Evolutionary conservation across 768 basidiomycete genomes (phyloP).

Genomic region (Coprinopsis marcescibilis): DNA sequence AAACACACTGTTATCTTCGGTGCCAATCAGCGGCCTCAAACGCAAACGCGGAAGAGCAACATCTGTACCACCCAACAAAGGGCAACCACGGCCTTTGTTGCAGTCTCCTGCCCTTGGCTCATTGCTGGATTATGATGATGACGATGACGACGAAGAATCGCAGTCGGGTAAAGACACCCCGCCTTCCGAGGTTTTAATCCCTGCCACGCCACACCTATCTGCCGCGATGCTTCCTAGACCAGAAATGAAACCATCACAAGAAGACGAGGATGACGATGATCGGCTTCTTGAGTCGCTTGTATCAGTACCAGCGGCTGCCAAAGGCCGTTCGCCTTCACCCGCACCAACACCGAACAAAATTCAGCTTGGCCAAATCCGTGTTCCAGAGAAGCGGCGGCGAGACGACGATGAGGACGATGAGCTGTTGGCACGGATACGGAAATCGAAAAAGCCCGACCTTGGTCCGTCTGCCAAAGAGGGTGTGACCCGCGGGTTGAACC

Average conservation of each 20-base stretch:
- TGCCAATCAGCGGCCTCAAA: slow-evolving; percentile 38
- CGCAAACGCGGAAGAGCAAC: slow-evolving; percentile 51
- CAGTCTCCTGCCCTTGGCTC: slow-evolving; percentile 50
- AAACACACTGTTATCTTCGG: slow-evolving; percentile 28
- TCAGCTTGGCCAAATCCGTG: slow-evolving; percentile 35
- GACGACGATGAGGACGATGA: slow-evolving; percentile 75
- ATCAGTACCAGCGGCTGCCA: slow-evolving; percentile 20
- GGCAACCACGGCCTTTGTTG: slow-evolving; percentile 27
- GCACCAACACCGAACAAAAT: slow-evolving; percentile 16
- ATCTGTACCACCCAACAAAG: slow-evolving; percentile 33
- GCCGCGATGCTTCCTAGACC: slow-evolving; percentile 30
- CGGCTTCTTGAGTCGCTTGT: slow-evolving; percentile 53
- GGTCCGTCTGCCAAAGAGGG: slow-evolving; percentile 1
- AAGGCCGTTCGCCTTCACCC: slow-evolving; percentile 34
- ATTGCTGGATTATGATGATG: slow-evolving; percentile 76
- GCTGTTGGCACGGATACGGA: slow-evolving; percentile 56
- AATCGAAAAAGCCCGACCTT: slow-evolving; percentile 36
- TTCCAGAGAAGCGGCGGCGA: slow-evolving; percentile 66
- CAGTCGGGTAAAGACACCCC: neutral
- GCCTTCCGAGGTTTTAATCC: slow-evolving; percentile 6
- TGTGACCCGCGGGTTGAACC: slow-evolving; percentile 9
- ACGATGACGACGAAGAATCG: slow-evolving; percentile 50
- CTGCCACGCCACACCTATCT: slow-evolving; percentile 10
- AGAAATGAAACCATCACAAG: slow-evolving; percentile 38
- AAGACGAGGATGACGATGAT: slow-evolving; percentile 50